Evolutionary conservation across 805 yeast species (phyloP), one percentile per base, ranked within the genome.

Genomic region (Tanozyma kutaoensis): DNA sequence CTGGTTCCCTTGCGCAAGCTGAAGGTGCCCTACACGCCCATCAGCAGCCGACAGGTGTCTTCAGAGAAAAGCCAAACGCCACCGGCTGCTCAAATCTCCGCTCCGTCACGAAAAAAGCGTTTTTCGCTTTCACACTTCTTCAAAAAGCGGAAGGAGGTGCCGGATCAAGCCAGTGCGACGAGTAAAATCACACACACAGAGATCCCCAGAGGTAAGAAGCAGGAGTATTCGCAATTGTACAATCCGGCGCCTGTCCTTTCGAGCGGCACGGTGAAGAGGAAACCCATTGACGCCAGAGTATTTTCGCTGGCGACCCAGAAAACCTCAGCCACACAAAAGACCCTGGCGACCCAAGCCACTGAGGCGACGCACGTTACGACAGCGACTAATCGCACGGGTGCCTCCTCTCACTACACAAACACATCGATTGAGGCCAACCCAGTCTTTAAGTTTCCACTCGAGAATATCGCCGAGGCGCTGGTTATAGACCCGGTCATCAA

Each of bases 211-310:
- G 56, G 56, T 3, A 30, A 37, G 12, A 40, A 41, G 29, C 37
- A 37, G 15, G 37, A 37, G 13, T 51, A 33, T 31, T 30, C 35
- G 15, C 31, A 40, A 14, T 23, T 46, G 12, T 48, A 40, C 27
- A 39, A 31, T 14, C 54, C 55, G 2, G 35, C 24, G 7, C 57
- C 56, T 3, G 40, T n/a, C n/a, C n/a, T n/a, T n/a, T n/a, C n/a
- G n/a, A n/a, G n/a, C n/a, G n/a, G n/a, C n/a, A n/a, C n/a, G n/a
- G n/a, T n/a, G n/a, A n/a, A n/a, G n/a, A n/a, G n/a, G n/a, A n/a
- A n/a, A n/a, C n/a, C n/a, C n/a, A n/a, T n/a, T n/a, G n/a, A n/a
- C n/a, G n/a, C n/a, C n/a, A n/a, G n/a, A n/a, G n/a, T n/a, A n/a
- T n/a, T n/a, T n/a, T n/a, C n/a, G n/a, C n/a, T n/a, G n/a, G n/a